These are phyloP conservation scores for Clonostachys rosea DNA, from an alignment of 2,329 filamentous ascomycete genomes.

Conservation along the genomic window DNA sequence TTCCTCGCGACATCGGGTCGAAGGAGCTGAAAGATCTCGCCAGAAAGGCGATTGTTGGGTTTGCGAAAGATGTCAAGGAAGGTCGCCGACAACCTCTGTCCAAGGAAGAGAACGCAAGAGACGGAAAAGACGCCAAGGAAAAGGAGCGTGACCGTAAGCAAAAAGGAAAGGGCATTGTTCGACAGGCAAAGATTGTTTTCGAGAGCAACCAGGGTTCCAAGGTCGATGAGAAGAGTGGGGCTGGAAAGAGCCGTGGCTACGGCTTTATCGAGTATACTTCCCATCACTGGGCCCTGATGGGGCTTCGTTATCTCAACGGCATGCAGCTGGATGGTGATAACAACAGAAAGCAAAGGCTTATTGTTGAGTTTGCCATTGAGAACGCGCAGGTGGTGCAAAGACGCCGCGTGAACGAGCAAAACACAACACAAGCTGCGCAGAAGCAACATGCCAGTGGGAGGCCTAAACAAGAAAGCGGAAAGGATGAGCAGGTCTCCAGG, in stretches of 20 bases:
- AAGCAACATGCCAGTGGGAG: conserved; percentile 6
- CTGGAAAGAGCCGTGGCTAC: conserved; percentile 84
- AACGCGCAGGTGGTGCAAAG: conserved; percentile 93
- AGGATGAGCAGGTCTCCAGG: conserved; percentile 11
- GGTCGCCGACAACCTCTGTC: conserved; percentile 73
- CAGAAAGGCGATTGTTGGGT: conserved; percentile 87
- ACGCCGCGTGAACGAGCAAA: conserved; percentile 39
- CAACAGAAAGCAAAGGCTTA: conserved; percentile 82
- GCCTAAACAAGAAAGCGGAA: conserved; percentile 9
- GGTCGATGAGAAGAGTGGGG: conserved; percentile 70
- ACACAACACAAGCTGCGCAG: conserved; percentile 14
- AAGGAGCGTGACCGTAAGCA: conserved; percentile 75
- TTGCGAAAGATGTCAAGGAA: conserved; percentile 82
- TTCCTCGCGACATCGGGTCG: conserved; percentile 76
- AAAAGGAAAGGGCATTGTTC: conserved; percentile 82
- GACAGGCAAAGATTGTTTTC: conserved; percentile 91
- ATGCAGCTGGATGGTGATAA: conserved; percentile 52
- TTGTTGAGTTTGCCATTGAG: conserved; percentile 97
- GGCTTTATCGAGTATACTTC: conserved; percentile 97
- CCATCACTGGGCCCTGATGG: conserved; percentile 93
- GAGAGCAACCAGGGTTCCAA: conserved; percentile 84
- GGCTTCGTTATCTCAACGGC: conserved; percentile 88
- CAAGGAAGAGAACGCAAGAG: conserved; percentile 82
- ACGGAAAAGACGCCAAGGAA: conserved; percentile 73
- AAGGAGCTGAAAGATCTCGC: conserved; percentile 91